Evolutionary conservation across 306 rosid genomes (phyloP), one percentile per base, ranked within the genome.

Genomic region (Oxytropis ochrocephala): DNA sequence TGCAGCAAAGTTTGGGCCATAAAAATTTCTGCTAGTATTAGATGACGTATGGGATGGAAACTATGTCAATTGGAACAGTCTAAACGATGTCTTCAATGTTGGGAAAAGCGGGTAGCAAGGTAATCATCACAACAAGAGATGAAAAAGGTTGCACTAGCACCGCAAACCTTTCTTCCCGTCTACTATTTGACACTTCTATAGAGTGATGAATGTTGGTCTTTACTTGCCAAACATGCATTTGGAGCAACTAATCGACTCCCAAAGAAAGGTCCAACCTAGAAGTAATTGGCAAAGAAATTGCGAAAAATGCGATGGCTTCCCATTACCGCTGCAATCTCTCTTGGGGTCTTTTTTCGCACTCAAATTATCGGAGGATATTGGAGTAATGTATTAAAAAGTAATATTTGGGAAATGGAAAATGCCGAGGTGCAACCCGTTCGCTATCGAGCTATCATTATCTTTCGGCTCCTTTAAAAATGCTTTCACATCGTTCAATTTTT

Each of bases 401-500:
- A 10, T 10, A 42, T 62, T 24, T 62, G 68, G 52, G 38, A 12
- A 3, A 12, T 11, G 24, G 9, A 38, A 42, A 7, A 43, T 24
- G 21, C 11, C 12, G 46, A 61, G 35, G 24, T 63, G 35, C 69
- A 42, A 24, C 41, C 53, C 2, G 39, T 21, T 24, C 4, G 24
- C 39, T 42, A 18, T 63, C 24, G 7, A 63, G 69, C 19, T 63
- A 63, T 24, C 69, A 1, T 39, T 43, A 42, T 42, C 69, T 63
- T 24, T 8, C 69, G 0, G 1, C 39, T 63, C 4, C 24, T 42
- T 79, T 69, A 73, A 73, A 52, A 7, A 7, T 73, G 65, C 9
- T 63, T 73, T 51, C 78, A 3, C 33, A 58, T 13, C 63, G 78
- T 42, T 73, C 72, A 51, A 73, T 63, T 27, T 73, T 70, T 14